Conservation (phyloP, 495 filamentous ascomycete genomes). For the Cryomyces antarcticus region DNA sequence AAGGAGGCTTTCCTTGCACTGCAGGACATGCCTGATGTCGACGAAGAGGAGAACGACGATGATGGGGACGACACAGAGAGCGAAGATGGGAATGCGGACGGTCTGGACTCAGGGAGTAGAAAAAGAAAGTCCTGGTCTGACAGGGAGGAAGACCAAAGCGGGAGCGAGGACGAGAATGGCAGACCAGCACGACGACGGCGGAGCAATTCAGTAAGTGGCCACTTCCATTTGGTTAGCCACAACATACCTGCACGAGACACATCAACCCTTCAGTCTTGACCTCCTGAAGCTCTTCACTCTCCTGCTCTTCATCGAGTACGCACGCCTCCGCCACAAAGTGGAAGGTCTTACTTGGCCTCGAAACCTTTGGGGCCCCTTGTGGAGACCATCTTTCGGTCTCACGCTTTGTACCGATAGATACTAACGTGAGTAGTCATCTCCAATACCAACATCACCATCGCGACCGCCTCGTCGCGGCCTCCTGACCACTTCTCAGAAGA, state of each 20-base stretch:
- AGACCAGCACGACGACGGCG: constrained; percentile 59
- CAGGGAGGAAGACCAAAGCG: constrained; percentile 42
- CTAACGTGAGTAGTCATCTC: not conserved
- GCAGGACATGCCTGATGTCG: constrained; percentile 74
- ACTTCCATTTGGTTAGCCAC: not conserved
- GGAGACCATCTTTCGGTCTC: too few relatives aligned
- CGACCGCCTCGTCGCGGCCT: constrained; percentile 18
- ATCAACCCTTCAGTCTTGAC: too few relatives aligned
- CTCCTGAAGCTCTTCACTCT: too few relatives aligned
- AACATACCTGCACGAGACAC: too few relatives aligned
- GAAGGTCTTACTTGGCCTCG: too few relatives aligned
- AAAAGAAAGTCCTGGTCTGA: constrained; percentile 80
- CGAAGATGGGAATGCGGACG: constrained; percentile 20
- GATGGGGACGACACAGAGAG: constrained; percentile 15
- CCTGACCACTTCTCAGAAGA: constrained; percentile 5
- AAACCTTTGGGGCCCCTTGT: too few relatives aligned
- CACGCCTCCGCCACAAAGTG: too few relatives aligned
- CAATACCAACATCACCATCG: constrained; percentile 25
- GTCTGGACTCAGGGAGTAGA: constrained; percentile 18
- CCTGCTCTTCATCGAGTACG: too few relatives aligned
- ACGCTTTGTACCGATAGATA: not conserved
- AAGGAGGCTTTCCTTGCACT: constrained; percentile 64
- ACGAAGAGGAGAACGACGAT: constrained; percentile 39
- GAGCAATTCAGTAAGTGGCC: constrained; percentile 58
- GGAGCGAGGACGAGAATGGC: constrained; percentile 43